Percentiles rank a stretch among this genome's conserved stretches.
These are phyloP conservation scores for Diaporthe ilicicola DNA, from an alignment of 2,329 filamentous ascomycete genomes.

Conservation along the genomic window DNA sequence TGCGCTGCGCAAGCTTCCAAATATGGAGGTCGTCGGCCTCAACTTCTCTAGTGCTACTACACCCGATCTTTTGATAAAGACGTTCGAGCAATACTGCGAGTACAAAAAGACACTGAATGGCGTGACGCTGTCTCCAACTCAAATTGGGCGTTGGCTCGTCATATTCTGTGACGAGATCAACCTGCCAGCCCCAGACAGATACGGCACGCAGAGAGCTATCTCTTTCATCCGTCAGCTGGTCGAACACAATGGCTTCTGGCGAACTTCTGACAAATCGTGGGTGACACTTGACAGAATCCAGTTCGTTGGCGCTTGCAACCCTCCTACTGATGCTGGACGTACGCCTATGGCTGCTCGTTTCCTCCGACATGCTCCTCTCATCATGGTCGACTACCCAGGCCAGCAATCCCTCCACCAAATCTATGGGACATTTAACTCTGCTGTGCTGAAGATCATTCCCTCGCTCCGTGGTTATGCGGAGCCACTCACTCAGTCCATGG, in stretches of 20 bases:
- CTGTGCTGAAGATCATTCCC: slow-evolving; percentile 95
- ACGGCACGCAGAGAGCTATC: slow-evolving; percentile 96
- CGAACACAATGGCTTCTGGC: slow-evolving; percentile 99
- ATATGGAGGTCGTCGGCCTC: slow-evolving; percentile 98
- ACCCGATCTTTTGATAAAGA: slow-evolving; percentile 97
- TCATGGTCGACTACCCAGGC: slow-evolving; percentile 99
- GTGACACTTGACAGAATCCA: slow-evolving; percentile 97
- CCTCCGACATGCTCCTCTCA: slow-evolving; percentile 93
- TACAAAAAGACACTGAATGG: slow-evolving; percentile 99
- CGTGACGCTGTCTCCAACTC: slow-evolving; percentile 92
- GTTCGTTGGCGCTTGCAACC: slow-evolving; percentile 98
- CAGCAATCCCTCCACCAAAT: slow-evolving; percentile 95
- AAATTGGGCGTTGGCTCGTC: slow-evolving; percentile 97
- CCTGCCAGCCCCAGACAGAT: slow-evolving; percentile 95
- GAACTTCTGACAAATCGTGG: slow-evolving; percentile 96
- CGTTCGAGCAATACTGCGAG: slow-evolving; percentile 99
- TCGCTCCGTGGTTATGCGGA: slow-evolving; percentile 95
- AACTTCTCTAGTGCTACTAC: slow-evolving; percentile 99
- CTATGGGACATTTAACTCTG: slow-evolving; percentile 97
- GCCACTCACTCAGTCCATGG: slow-evolving; percentile 95
- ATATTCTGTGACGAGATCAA: slow-evolving; percentile 99
- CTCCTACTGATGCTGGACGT: slow-evolving; percentile 95
- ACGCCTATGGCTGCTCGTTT: slow-evolving; percentile 94
- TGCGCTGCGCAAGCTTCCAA: slow-evolving; percentile 92
- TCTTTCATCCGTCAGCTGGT: slow-evolving; percentile 97